Evolutionary conservation across 2,329 filamentous ascomycete species (phyloP).

Genomic region (Capronia americana): DNA sequence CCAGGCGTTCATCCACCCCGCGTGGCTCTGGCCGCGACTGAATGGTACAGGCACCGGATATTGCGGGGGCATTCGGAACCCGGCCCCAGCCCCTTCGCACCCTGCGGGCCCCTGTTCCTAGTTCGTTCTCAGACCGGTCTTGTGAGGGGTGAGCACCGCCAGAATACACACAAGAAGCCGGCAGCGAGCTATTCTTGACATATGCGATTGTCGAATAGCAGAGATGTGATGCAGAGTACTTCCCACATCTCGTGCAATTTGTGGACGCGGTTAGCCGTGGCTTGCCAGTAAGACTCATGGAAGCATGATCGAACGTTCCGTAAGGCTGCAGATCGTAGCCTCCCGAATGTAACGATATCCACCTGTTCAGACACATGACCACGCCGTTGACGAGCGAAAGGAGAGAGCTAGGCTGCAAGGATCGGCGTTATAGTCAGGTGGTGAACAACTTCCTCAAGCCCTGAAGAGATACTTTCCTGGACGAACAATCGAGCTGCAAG

Average conservation of each 20-base stretch:
- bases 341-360: constrained; percentile 11
- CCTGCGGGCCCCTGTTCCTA: neutral
- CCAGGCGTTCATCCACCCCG: neutral
- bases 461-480: neutral
- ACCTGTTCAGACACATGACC: constrained; percentile 9
- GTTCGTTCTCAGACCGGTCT: neutral
- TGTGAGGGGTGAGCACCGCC: neutral
- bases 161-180: neutral
- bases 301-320: constrained; percentile 15
- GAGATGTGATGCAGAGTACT: constrained; percentile 1
- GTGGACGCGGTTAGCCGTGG: neutral
- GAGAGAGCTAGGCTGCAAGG: neutral
- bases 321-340: constrained; percentile 18
- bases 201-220: neutral
- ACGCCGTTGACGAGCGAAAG: neutral
- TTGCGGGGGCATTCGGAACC: neutral
- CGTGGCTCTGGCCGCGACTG: neutral
- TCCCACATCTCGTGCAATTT: neutral
- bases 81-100: neutral
- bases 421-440: neutral
- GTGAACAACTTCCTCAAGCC: neutral
- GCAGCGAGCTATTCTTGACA: neutral
- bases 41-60: neutral
- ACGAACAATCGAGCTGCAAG: neutral
- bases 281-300: neutral